Evolutionary conservation across 2,329 filamentous ascomycete species (phyloP).

Genomic region (Sphaerulina populicola): DNA sequence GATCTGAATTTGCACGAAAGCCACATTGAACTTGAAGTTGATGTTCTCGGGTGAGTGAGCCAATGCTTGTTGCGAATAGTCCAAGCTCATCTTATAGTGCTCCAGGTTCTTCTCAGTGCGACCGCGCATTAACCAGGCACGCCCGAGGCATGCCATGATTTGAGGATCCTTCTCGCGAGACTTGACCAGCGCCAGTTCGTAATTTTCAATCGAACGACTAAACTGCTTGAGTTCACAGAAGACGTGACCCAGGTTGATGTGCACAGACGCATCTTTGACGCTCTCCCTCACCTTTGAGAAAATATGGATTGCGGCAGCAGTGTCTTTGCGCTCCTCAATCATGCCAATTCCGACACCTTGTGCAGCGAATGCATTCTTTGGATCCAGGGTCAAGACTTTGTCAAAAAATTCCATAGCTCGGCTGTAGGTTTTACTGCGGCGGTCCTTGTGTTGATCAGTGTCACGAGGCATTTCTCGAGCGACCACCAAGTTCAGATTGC

Average conservation of each 20-base stretch:
- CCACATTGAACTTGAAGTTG: constrained; percentile 94
- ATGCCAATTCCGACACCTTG: constrained; percentile 93
- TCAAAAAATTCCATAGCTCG: constrained; percentile 98
- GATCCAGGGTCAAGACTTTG: constrained; percentile 89
- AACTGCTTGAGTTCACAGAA: constrained; percentile 87
- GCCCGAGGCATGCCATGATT: constrained; percentile 76
- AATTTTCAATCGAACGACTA: constrained; percentile 83
- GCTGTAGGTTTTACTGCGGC: constrained; percentile 75
- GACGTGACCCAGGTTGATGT: constrained; percentile 87
- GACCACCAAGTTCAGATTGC: constrained; percentile 79
- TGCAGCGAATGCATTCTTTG: constrained; percentile 90
- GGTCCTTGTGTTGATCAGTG: constrained; percentile 82
- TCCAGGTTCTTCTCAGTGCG: constrained; percentile 56
- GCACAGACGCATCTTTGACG: constrained; percentile 73
- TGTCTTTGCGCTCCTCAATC: constrained; percentile 88
- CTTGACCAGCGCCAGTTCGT: constrained; percentile 74
- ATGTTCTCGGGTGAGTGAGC: constrained; percentile 64
- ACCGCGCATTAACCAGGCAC: constrained; percentile 76
- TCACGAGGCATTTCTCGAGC: constrained; percentile 92
- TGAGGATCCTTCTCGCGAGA: constrained; percentile 62
- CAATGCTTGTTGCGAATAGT: constrained; percentile 61
- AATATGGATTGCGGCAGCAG: constrained; percentile 70
- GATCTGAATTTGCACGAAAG: constrained; percentile 92
- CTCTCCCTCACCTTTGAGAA: constrained; percentile 88
- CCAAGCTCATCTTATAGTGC: constrained; percentile 56